Conservation (phyloP, 2,329 filamentous ascomycete species). For the Botrytis hyacinthi region DNA sequence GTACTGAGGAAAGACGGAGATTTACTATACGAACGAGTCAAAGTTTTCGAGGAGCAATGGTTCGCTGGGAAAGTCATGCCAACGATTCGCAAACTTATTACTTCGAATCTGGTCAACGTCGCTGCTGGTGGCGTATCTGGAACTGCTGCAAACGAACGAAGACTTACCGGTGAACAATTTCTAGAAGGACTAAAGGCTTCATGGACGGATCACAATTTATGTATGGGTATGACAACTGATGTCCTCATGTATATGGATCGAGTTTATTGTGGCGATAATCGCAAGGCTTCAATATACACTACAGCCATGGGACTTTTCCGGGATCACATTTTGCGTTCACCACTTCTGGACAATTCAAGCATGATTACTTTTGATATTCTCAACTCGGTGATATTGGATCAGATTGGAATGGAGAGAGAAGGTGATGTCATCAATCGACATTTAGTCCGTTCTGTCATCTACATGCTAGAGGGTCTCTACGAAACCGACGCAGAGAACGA, state of each 20-base stretch:
- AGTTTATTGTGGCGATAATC: conserved; percentile 71
- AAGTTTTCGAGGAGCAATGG: conserved; percentile 78
- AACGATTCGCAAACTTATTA: conserved; percentile 68
- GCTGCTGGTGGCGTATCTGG: conserved; percentile 55
- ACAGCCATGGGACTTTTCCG: conserved; percentile 85
- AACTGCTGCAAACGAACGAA: conserved; percentile 72
- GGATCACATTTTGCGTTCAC: conserved; percentile 73
- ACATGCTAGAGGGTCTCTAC: conserved; percentile 88
- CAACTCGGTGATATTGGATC: conserved; percentile 79
- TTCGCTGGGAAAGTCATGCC: conserved; percentile 71
- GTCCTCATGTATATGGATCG: conserved; percentile 98
- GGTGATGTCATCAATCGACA: conserved; percentile 85
- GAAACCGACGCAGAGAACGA: conserved; percentile 77
- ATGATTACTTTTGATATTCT: conserved; percentile 69
- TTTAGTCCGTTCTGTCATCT: conserved; percentile 76
- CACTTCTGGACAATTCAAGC: conserved; percentile 45
- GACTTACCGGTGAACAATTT: conserved; percentile 79
- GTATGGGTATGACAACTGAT: conserved; percentile 95
- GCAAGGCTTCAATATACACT: conserved; percentile 75
- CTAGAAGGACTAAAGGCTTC: conserved; percentile 70
- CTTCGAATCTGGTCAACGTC: conserved; percentile 60
- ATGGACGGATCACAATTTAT: conserved; percentile 87
- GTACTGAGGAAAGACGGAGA: conserved; percentile 85
- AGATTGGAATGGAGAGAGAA: conserved; percentile 87
- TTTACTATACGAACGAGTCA: conserved; percentile 76